Conservation (phyloP, 1,284 basidiomycete genomes). For the Leccinum cinnamomeum region DNA sequence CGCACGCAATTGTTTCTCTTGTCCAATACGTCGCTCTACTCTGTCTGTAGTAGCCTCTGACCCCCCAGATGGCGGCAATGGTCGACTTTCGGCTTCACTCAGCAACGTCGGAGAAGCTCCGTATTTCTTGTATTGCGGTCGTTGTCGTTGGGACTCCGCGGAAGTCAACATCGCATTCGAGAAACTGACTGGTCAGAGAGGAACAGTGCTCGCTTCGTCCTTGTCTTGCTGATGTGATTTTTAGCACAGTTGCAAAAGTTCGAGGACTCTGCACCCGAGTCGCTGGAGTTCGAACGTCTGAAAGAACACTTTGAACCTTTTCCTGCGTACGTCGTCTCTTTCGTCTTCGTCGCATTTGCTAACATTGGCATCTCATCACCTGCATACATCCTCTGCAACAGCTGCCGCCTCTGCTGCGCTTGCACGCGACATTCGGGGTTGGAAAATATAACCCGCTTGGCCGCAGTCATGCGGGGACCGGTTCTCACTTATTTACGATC, state of each 20-base stretch:
- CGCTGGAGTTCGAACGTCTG: slow-evolving; percentile 86
- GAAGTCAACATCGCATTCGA: slow-evolving; percentile 91
- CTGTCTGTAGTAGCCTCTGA: slow-evolving; percentile 87
- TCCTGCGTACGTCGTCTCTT: slow-evolving; percentile 69
- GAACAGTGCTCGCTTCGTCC: neutral
- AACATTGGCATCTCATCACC: slow-evolving; percentile 54
- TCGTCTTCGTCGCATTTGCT: slow-evolving; percentile 59
- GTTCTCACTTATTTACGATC: neutral
- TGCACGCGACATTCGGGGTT: slow-evolving; percentile 42
- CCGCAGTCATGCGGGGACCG: too few relatives aligned
- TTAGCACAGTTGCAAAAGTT: slow-evolving; percentile 86
- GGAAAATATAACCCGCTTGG: too few relatives aligned
- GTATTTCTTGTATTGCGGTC: slow-evolving; percentile 88
- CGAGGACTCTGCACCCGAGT: slow-evolving; percentile 82
- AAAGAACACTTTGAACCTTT: slow-evolving; percentile 95
- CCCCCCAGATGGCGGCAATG: slow-evolving; percentile 64
- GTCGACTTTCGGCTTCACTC: slow-evolving; percentile 48
- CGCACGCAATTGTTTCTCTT: slow-evolving; percentile 95
- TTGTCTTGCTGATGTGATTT: slow-evolving; percentile 8
- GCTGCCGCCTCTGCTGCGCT: slow-evolving; percentile 83
- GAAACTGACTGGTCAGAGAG: slow-evolving; percentile 79
- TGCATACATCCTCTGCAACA: slow-evolving; percentile 76
- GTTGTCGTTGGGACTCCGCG: slow-evolving; percentile 94
- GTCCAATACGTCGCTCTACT: slow-evolving; percentile 88
- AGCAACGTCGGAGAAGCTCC: slow-evolving; percentile 76